These are phyloP conservation scores for Diplosphaera chodatii DNA, from an alignment of 139 green algal genomes.

Conservation along the genomic window DNA sequence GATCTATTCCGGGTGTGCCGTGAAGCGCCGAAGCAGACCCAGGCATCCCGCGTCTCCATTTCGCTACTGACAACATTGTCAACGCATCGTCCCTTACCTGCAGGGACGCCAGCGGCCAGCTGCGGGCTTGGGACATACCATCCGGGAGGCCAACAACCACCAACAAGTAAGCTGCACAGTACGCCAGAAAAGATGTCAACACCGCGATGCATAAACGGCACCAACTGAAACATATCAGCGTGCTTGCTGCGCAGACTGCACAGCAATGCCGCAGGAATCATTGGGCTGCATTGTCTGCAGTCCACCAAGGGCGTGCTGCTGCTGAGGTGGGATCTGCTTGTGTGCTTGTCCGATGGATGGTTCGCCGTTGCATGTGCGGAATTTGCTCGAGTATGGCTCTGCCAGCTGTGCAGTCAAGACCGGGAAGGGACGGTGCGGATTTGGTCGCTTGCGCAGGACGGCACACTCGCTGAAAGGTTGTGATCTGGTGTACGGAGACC, in stretches of 20 bases:
- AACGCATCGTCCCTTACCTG: neutral
- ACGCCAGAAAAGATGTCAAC: no score
- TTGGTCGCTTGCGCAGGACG: slow-evolving; percentile 17
- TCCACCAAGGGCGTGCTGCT: neutral
- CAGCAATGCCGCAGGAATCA: slow-evolving; percentile 20
- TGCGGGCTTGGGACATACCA: slow-evolving; percentile 28
- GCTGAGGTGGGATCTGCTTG: neutral
- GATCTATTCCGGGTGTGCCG: slow-evolving; percentile 29
- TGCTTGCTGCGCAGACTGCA: slow-evolving; percentile 19
- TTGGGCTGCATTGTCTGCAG: slow-evolving; percentile 7
- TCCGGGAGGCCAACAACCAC: slow-evolving; percentile 3
- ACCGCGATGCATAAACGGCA: no score
- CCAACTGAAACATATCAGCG: no score
- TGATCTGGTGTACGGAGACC: no score
- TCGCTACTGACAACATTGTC: neutral
- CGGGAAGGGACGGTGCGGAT: slow-evolving; percentile 19
- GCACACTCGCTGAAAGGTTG: neutral
- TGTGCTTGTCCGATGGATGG: no score
- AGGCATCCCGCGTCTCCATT: no score
- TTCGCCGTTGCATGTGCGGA: neutral
- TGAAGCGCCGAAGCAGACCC: neutral
- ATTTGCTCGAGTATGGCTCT: neutral
- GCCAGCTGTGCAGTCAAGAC: slow-evolving; percentile 22
- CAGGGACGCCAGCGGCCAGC: slow-evolving; percentile 34
- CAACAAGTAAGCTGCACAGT: slow-evolving; percentile 12